A percentile compares a stretch with the other conserved stretches of the same genome.
Conservation (phyloP, 2,329 filamentous ascomycete species). For the Rachicladosporium sp. region DNA sequence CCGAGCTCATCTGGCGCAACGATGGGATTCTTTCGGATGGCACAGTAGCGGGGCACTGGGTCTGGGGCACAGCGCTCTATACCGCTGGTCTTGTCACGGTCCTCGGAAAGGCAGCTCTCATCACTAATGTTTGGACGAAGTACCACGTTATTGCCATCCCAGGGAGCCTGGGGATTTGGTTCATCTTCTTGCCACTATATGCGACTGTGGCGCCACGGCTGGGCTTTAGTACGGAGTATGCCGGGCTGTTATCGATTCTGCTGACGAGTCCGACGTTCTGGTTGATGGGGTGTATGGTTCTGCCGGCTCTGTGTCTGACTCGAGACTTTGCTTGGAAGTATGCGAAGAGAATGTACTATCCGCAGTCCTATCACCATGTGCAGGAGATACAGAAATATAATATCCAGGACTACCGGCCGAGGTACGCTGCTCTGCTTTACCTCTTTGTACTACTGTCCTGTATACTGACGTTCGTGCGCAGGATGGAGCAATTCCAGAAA, state of each 20-base stretch:
- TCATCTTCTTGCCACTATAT: conserved; percentile 79
- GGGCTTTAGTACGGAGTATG: conserved; percentile 70
- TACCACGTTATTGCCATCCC: conserved; percentile 94
- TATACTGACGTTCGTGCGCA: conserved; percentile 24
- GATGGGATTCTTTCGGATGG: conserved; percentile 73
- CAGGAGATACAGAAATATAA: conserved; percentile 99
- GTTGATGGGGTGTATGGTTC: conserved; percentile 70
- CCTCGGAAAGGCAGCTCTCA: conserved; percentile 82
- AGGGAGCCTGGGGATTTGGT: conserved; percentile 83
- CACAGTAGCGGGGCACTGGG: conserved; percentile 82
- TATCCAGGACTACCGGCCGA: conserved; percentile 93
- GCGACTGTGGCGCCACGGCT: conserved; percentile 74
- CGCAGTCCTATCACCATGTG: conserved; percentile 92
- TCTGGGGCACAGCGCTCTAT: conserved; percentile 93
- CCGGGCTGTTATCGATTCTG: conserved; percentile 67
- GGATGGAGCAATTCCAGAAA: conserved; percentile 99
- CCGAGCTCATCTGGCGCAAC: conserved; percentile 66
- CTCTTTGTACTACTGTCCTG: too few relatives aligned
- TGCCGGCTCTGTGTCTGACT: conserved; percentile 70
- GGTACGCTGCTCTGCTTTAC: conserved; percentile 51
- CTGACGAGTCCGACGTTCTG: conserved; percentile 80
- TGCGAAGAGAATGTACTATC: conserved; percentile 90
- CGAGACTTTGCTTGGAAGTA: conserved; percentile 97
- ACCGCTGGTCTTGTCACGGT: conserved; percentile 88
- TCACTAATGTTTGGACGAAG: conserved; percentile 98